Evolutionary conservation across 768 basidiomycete genomes (phyloP), one percentile per base, ranked within the genome.

Genomic region (Lactarius quietus): DNA sequence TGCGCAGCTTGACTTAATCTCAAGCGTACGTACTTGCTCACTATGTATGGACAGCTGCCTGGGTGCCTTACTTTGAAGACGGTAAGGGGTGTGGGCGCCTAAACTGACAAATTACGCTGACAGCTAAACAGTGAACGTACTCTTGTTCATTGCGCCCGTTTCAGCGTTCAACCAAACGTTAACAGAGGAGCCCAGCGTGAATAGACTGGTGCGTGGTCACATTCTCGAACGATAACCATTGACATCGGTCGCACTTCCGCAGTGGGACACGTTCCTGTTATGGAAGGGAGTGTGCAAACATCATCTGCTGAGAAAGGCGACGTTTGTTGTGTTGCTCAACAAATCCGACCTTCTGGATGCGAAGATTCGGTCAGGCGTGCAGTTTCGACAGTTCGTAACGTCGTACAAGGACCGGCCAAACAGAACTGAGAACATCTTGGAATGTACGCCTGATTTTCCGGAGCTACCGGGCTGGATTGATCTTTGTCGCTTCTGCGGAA

Each of bases 1-100:
- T 85, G 43, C 41, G 38, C 20, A 23, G n/a, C 28, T 54, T n/a
- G 57, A 52, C 53, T 61, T 59, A 31, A 26, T 41, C 43, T 41
- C n/a, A 23, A 17, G 52, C 28, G 14, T 20, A 31, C 53, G 28
- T 20, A 39, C 54, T 31, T 10, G 58, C 31, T 68, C 33, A 60
- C 38, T 31, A n/a, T 15, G 28, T 65, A 23, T 10, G 39, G 31
- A 31, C 60, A 86, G 86, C 83, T 62, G 81, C 82, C 6, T 88
- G 87, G 88, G 84, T 83, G 1, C 86, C 87, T 31, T 89, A 84
- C 72, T 88, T 89, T 64, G 86, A 89, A 62, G 83, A 87, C 71
- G 83, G 86, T 86, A 58, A 56, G 77, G 68, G 31, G 5, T 33
- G 18, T 6, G 23, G 28, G 33, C n/a, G 26, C 20, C 31, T 18